Evolutionary conservation across 192 early-diverging fungal genomes (phyloP).

Genomic region (Rhizophlyctis rosea): DNA sequence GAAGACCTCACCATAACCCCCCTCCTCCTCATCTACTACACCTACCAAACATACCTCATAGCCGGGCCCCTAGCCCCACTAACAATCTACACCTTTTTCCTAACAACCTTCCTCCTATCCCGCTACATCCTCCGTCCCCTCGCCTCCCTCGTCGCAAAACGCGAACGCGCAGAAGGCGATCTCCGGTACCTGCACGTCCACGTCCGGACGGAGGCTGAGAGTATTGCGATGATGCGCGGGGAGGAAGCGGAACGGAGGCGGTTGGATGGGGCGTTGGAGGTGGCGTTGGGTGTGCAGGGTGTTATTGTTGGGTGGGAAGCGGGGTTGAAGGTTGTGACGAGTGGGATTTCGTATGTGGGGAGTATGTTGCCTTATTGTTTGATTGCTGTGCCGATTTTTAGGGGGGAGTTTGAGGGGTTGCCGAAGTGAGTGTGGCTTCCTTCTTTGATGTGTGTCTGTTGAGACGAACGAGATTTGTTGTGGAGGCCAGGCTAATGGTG

Average conservation of each 20-base stretch:
- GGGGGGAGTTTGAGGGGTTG: constrained; percentile 70
- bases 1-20: constrained; percentile 70
- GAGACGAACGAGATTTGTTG: too few species aligned
- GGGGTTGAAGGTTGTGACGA: constrained; percentile 48
- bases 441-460: background rate
- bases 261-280: constrained; percentile 54
- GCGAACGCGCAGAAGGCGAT: constrained; percentile 79
- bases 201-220: constrained; percentile 69
- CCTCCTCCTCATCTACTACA: constrained; percentile 74
- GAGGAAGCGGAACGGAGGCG: constrained; percentile 59
- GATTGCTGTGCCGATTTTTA: constrained; percentile 78
- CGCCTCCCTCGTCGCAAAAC: constrained; percentile 66
- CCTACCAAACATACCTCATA: constrained; percentile 65
- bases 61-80: constrained; percentile 64
- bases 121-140: constrained; percentile 71
- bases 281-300: constrained; percentile 51
- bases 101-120: constrained; percentile 64
- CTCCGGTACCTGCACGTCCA: constrained; percentile 74
- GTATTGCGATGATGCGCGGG: constrained; percentile 79
- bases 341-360: constrained; percentile 71
- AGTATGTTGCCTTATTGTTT: constrained; percentile 77
- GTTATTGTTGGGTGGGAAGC: constrained; percentile 49
- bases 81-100: constrained; percentile 73
- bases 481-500: too few species aligned
- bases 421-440: constrained; percentile 31